These are phyloP conservation scores for Strigomonas culicis DNA, from an alignment of 208 protist species.

Conservation along the genomic window DNA sequence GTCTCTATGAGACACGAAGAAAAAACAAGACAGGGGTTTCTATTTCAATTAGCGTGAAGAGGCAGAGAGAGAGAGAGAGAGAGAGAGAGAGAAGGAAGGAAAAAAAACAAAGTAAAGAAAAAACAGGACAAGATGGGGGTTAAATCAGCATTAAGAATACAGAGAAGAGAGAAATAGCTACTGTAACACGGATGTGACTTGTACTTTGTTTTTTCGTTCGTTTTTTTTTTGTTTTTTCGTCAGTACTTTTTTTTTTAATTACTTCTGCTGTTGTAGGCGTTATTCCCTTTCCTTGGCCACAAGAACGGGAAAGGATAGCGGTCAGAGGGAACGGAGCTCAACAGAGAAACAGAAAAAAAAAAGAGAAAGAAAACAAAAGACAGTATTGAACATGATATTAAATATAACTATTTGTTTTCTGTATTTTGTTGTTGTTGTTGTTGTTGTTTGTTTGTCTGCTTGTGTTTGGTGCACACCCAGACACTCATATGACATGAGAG, in stretches of 20 bases:
- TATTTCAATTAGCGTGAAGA: background rate
- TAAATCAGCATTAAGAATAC: background rate
- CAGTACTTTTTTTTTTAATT: constrained; percentile 4
- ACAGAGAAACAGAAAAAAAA: constrained; percentile 8
- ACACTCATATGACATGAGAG: too few relatives aligned
- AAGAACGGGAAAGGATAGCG: too few relatives aligned
- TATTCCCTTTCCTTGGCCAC: background rate
- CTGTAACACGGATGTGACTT: background rate
- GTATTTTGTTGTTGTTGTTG: constrained; percentile 10
- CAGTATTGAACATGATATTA: background rate
- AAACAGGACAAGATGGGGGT: background rate
- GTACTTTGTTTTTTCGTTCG: too few relatives aligned
- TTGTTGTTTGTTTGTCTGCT: too few relatives aligned
- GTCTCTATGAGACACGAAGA: too few relatives aligned
- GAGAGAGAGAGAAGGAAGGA: constrained; percentile 1
- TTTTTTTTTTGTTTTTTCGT: too few relatives aligned
- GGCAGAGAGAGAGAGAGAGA: constrained; percentile 3
- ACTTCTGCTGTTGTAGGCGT: background rate
- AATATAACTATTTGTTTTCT: constrained; percentile 3
- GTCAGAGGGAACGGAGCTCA: too few relatives aligned
- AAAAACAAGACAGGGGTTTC: background rate
- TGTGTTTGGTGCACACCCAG: too few relatives aligned
- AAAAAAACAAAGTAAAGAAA: background rate
- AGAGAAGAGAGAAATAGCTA: background rate
- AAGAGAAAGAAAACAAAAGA: background rate